These are phyloP conservation scores for Spizellomyces punctatus DNA, from an alignment of 192 early-diverging fungal species.

Conservation along the genomic window DNA sequence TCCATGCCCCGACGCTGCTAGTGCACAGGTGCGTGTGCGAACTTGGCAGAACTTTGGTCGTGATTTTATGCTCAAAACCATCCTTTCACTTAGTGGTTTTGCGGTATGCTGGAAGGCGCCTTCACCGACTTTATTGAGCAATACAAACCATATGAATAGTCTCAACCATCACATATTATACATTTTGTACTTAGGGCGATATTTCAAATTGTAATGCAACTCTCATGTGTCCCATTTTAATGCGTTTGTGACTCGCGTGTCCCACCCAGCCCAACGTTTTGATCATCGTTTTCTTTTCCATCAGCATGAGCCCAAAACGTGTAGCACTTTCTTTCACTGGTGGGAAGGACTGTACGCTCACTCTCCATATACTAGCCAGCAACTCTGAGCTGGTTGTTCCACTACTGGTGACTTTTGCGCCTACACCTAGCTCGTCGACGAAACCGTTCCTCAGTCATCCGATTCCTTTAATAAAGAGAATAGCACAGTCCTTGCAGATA, in stretches of 20 bases:
- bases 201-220: too few relatives aligned
- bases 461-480: conserved; percentile 5
- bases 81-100: conserved; percentile 14
- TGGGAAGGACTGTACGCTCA: conserved; percentile 23
- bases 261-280: too few relatives aligned
- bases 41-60: too few relatives aligned
- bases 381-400: background rate
- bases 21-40: conserved; percentile 37
- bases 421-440: background rate
- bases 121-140: conserved; percentile 30
- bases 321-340: conserved; percentile 12
- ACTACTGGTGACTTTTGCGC: conserved; percentile 15
- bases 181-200: too few relatives aligned
- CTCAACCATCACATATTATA: background rate
- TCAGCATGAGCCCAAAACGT: background rate
- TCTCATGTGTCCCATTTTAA: too few relatives aligned
- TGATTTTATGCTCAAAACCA: background rate
- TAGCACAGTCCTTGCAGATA: conserved; percentile 10
- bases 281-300: too few relatives aligned
- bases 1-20: conserved; percentile 45
- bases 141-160: conserved; percentile 23
- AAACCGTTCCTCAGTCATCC: conserved; percentile 23
- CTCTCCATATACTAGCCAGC: conserved; percentile 11
- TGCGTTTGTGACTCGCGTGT: too few relatives aligned
- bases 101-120: conserved; percentile 29